Evolutionary conservation across 2,329 filamentous ascomycete species (phyloP).

Genomic region (Fusarium verrucosum): DNA sequence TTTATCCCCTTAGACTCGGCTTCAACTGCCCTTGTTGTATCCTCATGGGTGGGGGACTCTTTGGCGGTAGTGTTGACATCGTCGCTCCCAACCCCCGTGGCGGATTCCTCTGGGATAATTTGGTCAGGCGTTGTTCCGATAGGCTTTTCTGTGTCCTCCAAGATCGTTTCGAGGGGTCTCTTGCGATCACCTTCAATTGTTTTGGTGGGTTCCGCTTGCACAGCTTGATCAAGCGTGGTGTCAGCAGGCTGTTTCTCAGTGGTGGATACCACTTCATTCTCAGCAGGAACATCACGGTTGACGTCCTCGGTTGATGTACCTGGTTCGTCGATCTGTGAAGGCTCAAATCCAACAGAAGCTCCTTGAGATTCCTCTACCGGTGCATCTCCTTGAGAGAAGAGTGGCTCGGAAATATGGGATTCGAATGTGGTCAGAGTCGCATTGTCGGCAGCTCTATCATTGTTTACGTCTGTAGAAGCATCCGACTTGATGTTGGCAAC

Average conservation of each 20-base stretch:
- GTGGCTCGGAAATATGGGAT: constrained; percentile 44
- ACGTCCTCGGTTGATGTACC: neutral
- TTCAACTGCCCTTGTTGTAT: neutral
- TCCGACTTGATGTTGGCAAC: constrained; percentile 6
- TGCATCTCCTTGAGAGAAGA: constrained; percentile 47
- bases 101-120: neutral
- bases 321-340: constrained; percentile 40
- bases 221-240: neutral
- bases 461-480: neutral
- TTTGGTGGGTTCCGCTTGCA: neutral
- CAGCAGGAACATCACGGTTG: neutral
- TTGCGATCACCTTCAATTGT: neutral
- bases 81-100: neutral
- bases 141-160: neutral
- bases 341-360: constrained; percentile 27
- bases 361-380: constrained; percentile 42
- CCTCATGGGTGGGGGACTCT: neutral
- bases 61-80: neutral
- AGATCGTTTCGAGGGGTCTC: neutral
- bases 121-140: neutral
- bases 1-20: neutral
- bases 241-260: constrained; percentile 1
- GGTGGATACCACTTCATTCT: neutral
- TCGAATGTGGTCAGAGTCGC: constrained; percentile 21
- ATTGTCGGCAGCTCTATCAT: constrained; percentile 2